A percentile compares a stretch with the other conserved stretches of the same genome.
Evolutionary conservation across 352 stramenopile species (phyloP).

Genomic region (Phytophthora meadii): DNA sequence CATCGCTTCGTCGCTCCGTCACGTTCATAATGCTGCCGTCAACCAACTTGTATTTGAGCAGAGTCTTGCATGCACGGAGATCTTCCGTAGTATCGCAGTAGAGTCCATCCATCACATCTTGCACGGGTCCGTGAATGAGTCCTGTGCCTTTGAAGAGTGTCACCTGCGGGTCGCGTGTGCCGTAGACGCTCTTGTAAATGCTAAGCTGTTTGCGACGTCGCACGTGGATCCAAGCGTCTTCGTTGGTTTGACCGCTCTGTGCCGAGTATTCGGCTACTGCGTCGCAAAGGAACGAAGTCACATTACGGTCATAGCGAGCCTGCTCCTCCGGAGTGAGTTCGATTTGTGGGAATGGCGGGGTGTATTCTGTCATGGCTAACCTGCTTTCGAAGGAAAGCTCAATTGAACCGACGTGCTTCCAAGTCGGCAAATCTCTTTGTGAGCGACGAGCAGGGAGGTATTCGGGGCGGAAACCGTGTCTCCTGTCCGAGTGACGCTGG

Average conservation of each 20-base stretch:
- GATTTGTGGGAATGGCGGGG: slow-evolving; percentile 44
- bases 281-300: slow-evolving; percentile 46
- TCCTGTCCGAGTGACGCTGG: slow-evolving; percentile 15
- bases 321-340: slow-evolving; percentile 44
- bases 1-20: slow-evolving; percentile 32
- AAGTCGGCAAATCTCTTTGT: slow-evolving; percentile 45
- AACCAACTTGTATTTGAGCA: slow-evolving; percentile 54
- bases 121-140: slow-evolving; percentile 40
- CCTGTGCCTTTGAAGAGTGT: slow-evolving; percentile 51
- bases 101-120: slow-evolving; percentile 57
- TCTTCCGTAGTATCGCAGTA: slow-evolving; percentile 56
- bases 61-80: slow-evolving; percentile 45
- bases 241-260: slow-evolving; percentile 38
- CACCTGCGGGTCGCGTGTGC: slow-evolving; percentile 46
- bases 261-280: slow-evolving; percentile 47
- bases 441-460: slow-evolving; percentile 18
- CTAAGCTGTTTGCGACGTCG: slow-evolving; percentile 42
- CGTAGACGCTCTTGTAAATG: slow-evolving; percentile 59
- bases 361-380: slow-evolving; percentile 36
- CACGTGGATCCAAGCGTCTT: slow-evolving; percentile 53
- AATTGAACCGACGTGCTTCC: slow-evolving; percentile 15
- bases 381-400: slow-evolving; percentile 3
- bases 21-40: slow-evolving; percentile 57
- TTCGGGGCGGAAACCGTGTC: slow-evolving; percentile 12
- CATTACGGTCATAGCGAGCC: slow-evolving; percentile 45